Percentiles rank a stretch among this genome's conserved stretches.
Conservation (phyloP, 495 filamentous ascomycete genomes). For the Penicillium diatomitis region DNA sequence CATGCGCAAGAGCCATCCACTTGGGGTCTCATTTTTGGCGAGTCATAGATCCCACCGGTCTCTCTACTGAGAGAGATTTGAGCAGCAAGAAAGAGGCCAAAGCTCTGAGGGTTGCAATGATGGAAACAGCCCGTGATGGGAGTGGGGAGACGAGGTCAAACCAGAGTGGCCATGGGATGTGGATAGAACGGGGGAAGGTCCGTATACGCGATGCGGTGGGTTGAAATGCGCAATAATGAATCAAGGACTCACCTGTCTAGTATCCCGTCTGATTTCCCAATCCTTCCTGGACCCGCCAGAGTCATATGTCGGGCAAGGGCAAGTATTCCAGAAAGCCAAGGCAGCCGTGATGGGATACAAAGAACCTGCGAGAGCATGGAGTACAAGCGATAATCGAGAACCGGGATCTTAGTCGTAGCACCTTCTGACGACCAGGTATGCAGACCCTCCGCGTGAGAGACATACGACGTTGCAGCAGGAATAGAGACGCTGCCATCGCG, state of each 20-base stretch:
- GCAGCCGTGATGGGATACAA: conserved; percentile 69
- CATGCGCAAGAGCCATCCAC: conserved; percentile 21
- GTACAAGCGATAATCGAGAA: conserved; percentile 66
- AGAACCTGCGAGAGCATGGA: conserved; percentile 58
- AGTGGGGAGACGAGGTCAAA: conserved; percentile 2
- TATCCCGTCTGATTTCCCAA: conserved; percentile 65
- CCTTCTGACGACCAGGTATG: conserved; percentile 37
- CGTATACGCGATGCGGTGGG: too few species aligned
- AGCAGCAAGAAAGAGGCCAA: conserved; percentile 12
- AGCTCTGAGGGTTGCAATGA: conserved; percentile 15
- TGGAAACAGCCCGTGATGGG: conserved; percentile 5
- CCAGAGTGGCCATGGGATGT: too few species aligned
- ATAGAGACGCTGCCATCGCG: conserved; percentile 17
- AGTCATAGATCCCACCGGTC: conserved; percentile 28
- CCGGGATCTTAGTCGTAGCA: conserved; percentile 49
- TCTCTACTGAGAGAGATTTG: conserved; percentile 25
- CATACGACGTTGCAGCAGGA: conserved; percentile 17
- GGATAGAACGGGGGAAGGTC: too few species aligned
- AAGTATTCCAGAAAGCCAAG: conserved; percentile 67
- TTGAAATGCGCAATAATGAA: not conserved
- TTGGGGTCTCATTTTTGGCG: conserved; percentile 29
- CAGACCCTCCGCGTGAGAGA: conserved; percentile 5
- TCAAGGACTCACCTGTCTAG: conserved; percentile 75
- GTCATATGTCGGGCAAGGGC: conserved; percentile 64
- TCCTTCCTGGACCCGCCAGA: conserved; percentile 59